Evolutionary conservation across 768 basidiomycete genomes (phyloP).

Genomic region (Collybiopsis luxurians): DNA sequence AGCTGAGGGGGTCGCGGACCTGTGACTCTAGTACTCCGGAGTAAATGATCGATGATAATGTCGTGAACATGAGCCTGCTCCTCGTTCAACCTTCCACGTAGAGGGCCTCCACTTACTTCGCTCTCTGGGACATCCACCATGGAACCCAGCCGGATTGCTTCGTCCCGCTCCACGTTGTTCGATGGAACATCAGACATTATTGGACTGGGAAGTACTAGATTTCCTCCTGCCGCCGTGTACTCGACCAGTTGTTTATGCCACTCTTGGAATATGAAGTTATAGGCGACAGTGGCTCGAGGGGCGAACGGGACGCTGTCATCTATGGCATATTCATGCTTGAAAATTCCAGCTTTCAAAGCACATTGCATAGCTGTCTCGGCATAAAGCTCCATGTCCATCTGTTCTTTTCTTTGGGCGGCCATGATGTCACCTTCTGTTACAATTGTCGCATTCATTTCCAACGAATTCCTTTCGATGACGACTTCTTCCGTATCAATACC

Average conservation of each 20-base stretch:
- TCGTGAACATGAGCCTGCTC: conserved; percentile 23
- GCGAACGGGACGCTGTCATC: not conserved
- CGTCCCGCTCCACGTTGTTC: not conserved
- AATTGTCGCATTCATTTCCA: too few species aligned
- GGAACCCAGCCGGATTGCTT: too few species aligned
- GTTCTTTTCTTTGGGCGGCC: not conserved
- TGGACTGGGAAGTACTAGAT: not conserved
- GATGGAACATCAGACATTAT: not conserved
- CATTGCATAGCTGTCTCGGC: not conserved
- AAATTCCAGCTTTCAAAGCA: not conserved
- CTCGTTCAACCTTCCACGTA: not conserved
- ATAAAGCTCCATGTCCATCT: not conserved
- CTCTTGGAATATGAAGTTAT: not conserved
- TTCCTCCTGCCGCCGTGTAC: not conserved
- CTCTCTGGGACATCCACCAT: too few species aligned
- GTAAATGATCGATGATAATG: conserved; percentile 28
- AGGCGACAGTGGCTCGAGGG: not conserved
- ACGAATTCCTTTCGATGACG: not conserved
- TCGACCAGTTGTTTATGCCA: not conserved
- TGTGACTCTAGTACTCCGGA: conserved; percentile 19
- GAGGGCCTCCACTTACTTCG: too few species aligned
- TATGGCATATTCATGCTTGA: not conserved
- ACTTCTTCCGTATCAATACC: not conserved
- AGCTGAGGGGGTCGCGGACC: conserved; percentile 24
- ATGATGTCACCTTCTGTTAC: not conserved